Evolutionary conservation across 192 early-diverging fungal species (phyloP).

Genomic region (Gorgonomyces haynaldii): DNA sequence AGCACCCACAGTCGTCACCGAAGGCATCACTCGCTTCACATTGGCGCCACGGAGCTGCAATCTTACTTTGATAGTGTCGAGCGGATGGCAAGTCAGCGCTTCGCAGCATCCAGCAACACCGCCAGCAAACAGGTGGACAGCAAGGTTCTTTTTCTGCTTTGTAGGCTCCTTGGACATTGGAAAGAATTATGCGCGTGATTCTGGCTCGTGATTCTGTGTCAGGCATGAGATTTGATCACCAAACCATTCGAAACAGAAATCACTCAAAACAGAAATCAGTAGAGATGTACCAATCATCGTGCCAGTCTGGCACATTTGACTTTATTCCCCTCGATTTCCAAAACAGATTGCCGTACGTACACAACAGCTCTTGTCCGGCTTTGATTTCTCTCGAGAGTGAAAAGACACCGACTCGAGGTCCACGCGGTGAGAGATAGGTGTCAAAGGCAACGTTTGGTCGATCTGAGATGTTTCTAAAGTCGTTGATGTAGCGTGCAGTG

Average conservation of each 20-base stretch:
- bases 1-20: conserved; percentile 12
- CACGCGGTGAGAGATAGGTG: conserved; percentile 1
- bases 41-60: conserved; percentile 71
- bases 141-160: conserved; percentile 47
- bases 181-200: conserved; percentile 1
- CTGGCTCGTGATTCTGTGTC: no score
- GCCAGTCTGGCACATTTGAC: background rate
- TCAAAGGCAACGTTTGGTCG: conserved; percentile 34
- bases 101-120: conserved; percentile 87
- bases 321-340: conserved; percentile 19
- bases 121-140: conserved; percentile 75
- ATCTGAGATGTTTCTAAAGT: conserved; percentile 12
- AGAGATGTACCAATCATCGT: conserved; percentile 1
- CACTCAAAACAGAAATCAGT: background rate
- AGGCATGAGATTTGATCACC: no score
- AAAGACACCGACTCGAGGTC: conserved; percentile 27
- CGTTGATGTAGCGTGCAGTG: conserved; percentile 36
- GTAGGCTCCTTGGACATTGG: conserved; percentile 5
- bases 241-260: no score
- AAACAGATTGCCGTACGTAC: conserved; percentile 33
- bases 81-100: conserved; percentile 76
- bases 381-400: conserved; percentile 4
- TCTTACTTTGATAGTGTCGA: conserved; percentile 97
- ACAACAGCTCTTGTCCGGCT: conserved; percentile 28
- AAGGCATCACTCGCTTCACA: conserved; percentile 6